Percentiles rank a stretch among this genome's conserved stretches.
phyloP scores from a whole-genome alignment of 1,284 basidiomycete species.

The Neolentinus lepideus region DNA sequence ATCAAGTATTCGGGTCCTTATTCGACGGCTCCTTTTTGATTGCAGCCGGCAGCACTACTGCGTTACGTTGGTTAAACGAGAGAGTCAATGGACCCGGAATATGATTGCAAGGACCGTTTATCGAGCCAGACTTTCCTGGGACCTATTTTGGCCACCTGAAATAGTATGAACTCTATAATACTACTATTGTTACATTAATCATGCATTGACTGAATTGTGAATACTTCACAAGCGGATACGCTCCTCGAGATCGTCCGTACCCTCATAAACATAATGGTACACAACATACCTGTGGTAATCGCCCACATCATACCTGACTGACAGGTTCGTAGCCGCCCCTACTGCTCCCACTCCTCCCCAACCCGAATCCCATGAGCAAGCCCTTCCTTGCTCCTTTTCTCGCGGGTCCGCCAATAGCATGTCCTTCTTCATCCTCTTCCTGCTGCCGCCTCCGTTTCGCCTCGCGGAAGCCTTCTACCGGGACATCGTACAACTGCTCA shows the following conservation, averaged over 20 bases:
- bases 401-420: slow-evolving; percentile 19
- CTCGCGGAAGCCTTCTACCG: slow-evolving; percentile 72
- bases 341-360: slow-evolving; percentile 35
- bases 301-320: slow-evolving; percentile 41
- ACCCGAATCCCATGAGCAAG: slow-evolving; percentile 43
- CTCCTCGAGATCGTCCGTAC: background rate
- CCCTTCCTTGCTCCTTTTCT: slow-evolving; percentile 35
- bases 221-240: background rate
- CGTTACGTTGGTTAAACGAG: slow-evolving; percentile 39
- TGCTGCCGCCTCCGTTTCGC: slow-evolving; percentile 49
- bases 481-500: slow-evolving; percentile 84
- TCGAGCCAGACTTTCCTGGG: no score
- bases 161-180: background rate
- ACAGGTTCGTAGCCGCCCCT: slow-evolving; percentile 55
- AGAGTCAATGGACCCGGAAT: background rate
- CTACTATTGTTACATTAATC: background rate
- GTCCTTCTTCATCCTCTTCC: slow-evolving; percentile 48
- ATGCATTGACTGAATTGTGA: background rate
- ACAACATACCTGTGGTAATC: background rate
- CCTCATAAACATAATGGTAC: background rate
- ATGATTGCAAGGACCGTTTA: background rate
- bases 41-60: slow-evolving; percentile 38
- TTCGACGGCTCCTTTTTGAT: slow-evolving; percentile 68
- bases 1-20: slow-evolving; percentile 62
- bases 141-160: no score